Evolutionary conservation across 1,284 basidiomycete genomes (phyloP).

Genomic region (Ceratobasidium sp.): DNA sequence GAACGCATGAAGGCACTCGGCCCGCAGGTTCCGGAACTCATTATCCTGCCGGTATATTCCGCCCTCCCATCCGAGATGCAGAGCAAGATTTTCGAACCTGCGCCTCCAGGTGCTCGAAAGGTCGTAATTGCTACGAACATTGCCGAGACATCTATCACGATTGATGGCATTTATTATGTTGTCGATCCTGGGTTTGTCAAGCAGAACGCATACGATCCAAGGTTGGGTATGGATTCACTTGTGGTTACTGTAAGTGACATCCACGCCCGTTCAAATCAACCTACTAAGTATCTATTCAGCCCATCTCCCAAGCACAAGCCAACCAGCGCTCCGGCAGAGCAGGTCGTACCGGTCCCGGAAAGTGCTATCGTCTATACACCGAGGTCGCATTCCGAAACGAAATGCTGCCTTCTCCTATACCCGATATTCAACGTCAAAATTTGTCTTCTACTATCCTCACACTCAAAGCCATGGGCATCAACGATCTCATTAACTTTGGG

Average conservation of each 20-base stretch:
- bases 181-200: conserved; percentile 99
- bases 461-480: conserved; percentile 99
- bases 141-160: conserved; percentile 97
- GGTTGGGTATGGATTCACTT: conserved; percentile 97
- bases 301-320: conserved; percentile 98
- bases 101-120: conserved; percentile 95
- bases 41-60: conserved; percentile 97
- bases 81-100: conserved; percentile 96
- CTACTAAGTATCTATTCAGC: conserved; percentile 54
- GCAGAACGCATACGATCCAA: conserved; percentile 98
- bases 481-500: conserved; percentile 96
- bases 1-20: conserved; percentile 99
- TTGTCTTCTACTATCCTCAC: conserved; percentile 69
- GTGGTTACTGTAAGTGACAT: conserved; percentile 75
- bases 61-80: conserved; percentile 98
- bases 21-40: conserved; percentile 94
- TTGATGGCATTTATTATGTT: conserved; percentile 98
- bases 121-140: conserved; percentile 99
- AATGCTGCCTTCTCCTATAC: conserved; percentile 55
- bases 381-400: conserved; percentile 93
- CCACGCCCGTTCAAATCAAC: background rate
- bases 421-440: conserved; percentile 57
- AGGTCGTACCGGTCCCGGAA: conserved; percentile 94
- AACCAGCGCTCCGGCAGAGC: conserved; percentile 95
- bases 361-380: conserved; percentile 97